These are phyloP conservation scores for Closterium sp. DNA, from an alignment of 139 green algal genomes.

Conservation along the genomic window DNA sequence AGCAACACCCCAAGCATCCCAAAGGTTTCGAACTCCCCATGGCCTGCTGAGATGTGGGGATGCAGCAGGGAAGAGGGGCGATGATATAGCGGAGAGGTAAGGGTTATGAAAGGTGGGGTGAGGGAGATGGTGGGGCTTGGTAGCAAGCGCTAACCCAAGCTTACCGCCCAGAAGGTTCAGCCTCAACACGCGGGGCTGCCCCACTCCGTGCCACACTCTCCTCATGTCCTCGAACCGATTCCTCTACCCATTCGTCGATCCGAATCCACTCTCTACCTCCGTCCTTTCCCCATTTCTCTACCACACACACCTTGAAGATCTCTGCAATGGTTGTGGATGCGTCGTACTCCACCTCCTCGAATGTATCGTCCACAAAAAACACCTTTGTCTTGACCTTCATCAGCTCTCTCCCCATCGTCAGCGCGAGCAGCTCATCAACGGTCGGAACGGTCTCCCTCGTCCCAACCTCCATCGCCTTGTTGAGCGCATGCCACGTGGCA, in stretches of 20 bases:
- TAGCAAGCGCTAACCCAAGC: not conserved
- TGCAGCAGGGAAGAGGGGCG: too few relatives aligned
- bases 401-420: constrained; percentile 57
- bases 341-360: constrained; percentile 91
- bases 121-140: not conserved
- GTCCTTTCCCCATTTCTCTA: not conserved
- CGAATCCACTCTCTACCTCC: not conserved
- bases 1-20: too few relatives aligned
- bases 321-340: constrained; percentile 84
- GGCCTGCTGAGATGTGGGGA: too few relatives aligned
- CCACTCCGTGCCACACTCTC: too few relatives aligned
- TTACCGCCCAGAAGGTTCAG: not conserved
- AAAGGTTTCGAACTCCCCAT: too few relatives aligned
- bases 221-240: too few relatives aligned
- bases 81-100: too few relatives aligned
- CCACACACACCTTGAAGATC: constrained; percentile 68
- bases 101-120: too few relatives aligned
- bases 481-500: constrained; percentile 74
- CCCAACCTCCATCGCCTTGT: constrained; percentile 82
- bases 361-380: constrained; percentile 95
- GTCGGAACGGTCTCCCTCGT: constrained; percentile 77
- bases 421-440: constrained; percentile 85
- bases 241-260: not conserved
- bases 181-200: too few relatives aligned
- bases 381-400: constrained; percentile 71